A percentile compares a stretch with the other conserved stretches of the same genome.
These are phyloP conservation scores for Diaporthe sp. DNA, from an alignment of 2,329 filamentous ascomycete genomes.

Conservation along the genomic window DNA sequence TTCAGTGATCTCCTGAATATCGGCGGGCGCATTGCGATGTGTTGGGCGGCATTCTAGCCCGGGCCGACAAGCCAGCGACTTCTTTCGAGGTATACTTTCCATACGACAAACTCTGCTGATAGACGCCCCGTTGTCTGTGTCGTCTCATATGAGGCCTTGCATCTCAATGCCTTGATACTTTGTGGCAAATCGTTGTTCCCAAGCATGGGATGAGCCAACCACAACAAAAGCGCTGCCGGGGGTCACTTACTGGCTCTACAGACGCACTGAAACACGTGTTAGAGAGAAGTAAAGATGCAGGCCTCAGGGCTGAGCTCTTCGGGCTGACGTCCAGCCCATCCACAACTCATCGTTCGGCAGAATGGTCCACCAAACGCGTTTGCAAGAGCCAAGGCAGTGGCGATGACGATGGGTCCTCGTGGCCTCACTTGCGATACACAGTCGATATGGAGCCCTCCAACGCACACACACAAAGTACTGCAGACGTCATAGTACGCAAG, in stretches of 20 bases:
- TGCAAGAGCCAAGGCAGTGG: background rate
- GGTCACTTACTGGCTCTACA: background rate
- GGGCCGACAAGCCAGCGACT: background rate
- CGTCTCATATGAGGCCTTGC: background rate
- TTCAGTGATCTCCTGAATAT: background rate
- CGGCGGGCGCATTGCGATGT: background rate
- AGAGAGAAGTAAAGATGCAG: slow-evolving; percentile 5
- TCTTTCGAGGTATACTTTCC: background rate
- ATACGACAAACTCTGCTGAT: background rate
- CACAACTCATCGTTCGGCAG: background rate
- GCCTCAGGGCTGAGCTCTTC: slow-evolving; percentile 5
- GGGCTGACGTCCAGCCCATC: background rate
- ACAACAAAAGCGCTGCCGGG: background rate
- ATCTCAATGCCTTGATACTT: background rate
- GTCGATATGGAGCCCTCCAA: background rate
- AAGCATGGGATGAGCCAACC: background rate
- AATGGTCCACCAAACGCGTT: background rate
- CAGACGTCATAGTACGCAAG: background rate
- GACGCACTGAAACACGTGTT: slow-evolving; percentile 19
- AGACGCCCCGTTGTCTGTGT: background rate
- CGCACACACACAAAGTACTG: background rate
- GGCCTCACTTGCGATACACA: background rate
- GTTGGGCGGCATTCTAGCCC: background rate
- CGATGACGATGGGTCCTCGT: background rate
- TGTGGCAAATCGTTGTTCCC: background rate